A percentile compares a stretch with the other conserved stretches of the same genome.
Evolutionary conservation across 208 protist genomes (phyloP).

Genomic region (Trypanosoma caninum): DNA sequence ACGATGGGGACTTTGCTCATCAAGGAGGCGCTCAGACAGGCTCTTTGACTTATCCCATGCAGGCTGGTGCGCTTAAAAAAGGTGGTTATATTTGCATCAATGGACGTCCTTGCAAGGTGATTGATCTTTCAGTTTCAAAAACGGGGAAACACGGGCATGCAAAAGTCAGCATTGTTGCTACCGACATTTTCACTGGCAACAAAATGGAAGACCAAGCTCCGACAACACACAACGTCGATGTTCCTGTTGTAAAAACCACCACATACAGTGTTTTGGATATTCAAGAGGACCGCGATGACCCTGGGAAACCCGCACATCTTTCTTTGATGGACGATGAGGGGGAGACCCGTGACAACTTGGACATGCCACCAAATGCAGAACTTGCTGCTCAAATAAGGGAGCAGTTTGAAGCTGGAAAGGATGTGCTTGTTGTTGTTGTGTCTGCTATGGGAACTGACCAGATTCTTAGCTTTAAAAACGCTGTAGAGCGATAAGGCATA

Average conservation of each 20-base stretch:
- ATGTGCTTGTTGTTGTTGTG: conserved; percentile 93
- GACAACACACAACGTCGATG: conserved; percentile 97
- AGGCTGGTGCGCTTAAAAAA: conserved; percentile 90
- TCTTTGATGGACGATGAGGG: conserved; percentile 93
- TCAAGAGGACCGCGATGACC: conserved; percentile 83
- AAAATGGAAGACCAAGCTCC: conserved; percentile 97
- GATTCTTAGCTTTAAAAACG: conserved; percentile 93
- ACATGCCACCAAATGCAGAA: conserved; percentile 90
- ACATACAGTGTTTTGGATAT: conserved; percentile 96
- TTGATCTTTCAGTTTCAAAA: conserved; percentile 98
- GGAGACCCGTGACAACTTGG: conserved; percentile 94
- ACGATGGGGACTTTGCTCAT: conserved; percentile 71
- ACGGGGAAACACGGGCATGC: conserved; percentile 99
- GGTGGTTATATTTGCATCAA: conserved; percentile 90
- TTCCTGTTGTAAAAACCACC: conserved; percentile 93
- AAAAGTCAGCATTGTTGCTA: conserved; percentile 97
- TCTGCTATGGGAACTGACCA: conserved; percentile 95
- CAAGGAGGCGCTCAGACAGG: conserved; percentile 60
- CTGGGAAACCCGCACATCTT: conserved; percentile 61
- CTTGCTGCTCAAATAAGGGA: conserved; percentile 89
- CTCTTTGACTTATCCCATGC: conserved; percentile 83
- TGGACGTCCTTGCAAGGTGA: conserved; percentile 95
- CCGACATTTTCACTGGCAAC: conserved; percentile 98
- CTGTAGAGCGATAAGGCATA: conserved; percentile 36
- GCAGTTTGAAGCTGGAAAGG: conserved; percentile 92